Evolutionary conservation across 2,329 filamentous ascomycete species (phyloP).

Genomic region (Ramularia endophylla): DNA sequence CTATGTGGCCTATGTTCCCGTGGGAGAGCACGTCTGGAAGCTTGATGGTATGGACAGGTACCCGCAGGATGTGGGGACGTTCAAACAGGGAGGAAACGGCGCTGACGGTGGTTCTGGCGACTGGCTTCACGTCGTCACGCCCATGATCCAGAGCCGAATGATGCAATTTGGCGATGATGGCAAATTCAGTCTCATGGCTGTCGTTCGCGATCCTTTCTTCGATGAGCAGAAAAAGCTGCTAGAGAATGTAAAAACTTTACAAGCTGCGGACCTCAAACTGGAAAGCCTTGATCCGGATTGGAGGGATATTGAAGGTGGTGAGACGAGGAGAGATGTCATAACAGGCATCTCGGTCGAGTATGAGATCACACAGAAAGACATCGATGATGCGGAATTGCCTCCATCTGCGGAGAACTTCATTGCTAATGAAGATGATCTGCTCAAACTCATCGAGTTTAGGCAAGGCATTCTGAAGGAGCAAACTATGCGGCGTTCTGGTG

Average conservation of each 20-base stretch:
- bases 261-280: slow-evolving; percentile 37
- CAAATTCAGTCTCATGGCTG: slow-evolving; percentile 70
- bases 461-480: slow-evolving; percentile 39
- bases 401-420: slow-evolving; percentile 23
- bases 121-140: slow-evolving; percentile 62
- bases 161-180: slow-evolving; percentile 58
- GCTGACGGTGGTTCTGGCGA: slow-evolving; percentile 40
- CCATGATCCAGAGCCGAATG: slow-evolving; percentile 64
- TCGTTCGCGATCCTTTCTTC: slow-evolving; percentile 61
- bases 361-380: slow-evolving; percentile 24
- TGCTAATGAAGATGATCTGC: slow-evolving; percentile 14
- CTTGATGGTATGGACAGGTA: slow-evolving; percentile 75
- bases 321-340: slow-evolving; percentile 19
- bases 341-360: slow-evolving; percentile 15
- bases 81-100: slow-evolving; percentile 29
- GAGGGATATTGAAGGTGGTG: slow-evolving; percentile 32
- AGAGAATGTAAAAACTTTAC: slow-evolving; percentile 41
- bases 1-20: slow-evolving; percentile 83
- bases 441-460: slow-evolving; percentile 34
- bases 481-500: slow-evolving; percentile 39
- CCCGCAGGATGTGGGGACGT: slow-evolving; percentile 58
- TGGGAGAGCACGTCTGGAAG: slow-evolving; percentile 72
- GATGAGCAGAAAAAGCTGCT: slow-evolving; percentile 40
- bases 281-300: slow-evolving; percentile 38
- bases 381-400: slow-evolving; percentile 32